phyloP scores from a whole-genome alignment of 2,329 filamentous ascomycete genomes.

The Monilinia polystroma region DNA sequence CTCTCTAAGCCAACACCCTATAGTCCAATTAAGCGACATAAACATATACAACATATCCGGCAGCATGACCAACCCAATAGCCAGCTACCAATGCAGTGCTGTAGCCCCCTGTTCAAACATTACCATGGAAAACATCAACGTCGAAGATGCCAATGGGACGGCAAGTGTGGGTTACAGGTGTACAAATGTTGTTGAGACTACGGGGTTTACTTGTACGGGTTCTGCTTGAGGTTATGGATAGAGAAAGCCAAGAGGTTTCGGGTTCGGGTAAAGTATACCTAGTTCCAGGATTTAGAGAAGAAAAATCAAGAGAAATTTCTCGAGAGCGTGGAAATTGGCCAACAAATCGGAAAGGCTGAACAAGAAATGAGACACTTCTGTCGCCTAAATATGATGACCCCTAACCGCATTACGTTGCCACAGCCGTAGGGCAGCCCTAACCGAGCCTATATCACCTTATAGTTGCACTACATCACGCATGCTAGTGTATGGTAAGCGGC shows the following conservation, averaged over 20 bases:
- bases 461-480: no score
- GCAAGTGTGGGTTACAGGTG: slow-evolving; percentile 12
- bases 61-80: slow-evolving; percentile 12
- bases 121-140: slow-evolving; percentile 13
- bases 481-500: background rate
- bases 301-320: no score
- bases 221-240: background rate
- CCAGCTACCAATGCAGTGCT: slow-evolving; percentile 14
- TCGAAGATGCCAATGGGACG: slow-evolving; percentile 3
- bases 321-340: no score
- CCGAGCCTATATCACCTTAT: background rate
- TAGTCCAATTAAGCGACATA: slow-evolving; percentile 6
- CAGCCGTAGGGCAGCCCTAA: background rate
- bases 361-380: no score
- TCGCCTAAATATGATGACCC: background rate
- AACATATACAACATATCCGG: slow-evolving; percentile 17
- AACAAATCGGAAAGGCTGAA: background rate
- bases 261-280: background rate
- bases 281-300: no score
- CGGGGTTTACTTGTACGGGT: slow-evolving; percentile 14
- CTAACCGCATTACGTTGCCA: background rate
- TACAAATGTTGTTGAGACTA: slow-evolving; percentile 12
- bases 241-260: no score
- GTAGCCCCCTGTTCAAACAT: slow-evolving; percentile 14
- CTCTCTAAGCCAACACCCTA: background rate